Conservation (phyloP, 2,329 filamentous ascomycete species). For the Aspergillus latus region DNA sequence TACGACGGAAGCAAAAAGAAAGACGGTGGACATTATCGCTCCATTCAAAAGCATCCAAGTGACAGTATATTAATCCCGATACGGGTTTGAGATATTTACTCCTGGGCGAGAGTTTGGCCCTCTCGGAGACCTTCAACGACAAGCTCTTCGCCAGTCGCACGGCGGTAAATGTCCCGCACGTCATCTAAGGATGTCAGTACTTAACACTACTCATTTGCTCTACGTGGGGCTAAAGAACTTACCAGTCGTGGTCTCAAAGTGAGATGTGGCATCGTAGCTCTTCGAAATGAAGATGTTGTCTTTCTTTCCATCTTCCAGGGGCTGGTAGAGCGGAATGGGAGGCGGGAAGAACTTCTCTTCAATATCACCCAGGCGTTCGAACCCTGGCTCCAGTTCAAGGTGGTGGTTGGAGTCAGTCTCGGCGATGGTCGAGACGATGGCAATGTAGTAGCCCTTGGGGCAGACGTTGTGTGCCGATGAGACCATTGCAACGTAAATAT, state of each 20-base stretch:
- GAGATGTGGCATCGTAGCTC: constrained; percentile 96
- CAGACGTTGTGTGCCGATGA: constrained; percentile 97
- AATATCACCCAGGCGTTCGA: constrained; percentile 87
- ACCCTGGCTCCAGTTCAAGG: constrained; percentile 86
- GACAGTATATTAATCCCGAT: constrained; percentile 28
- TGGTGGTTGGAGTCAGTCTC: constrained; percentile 92
- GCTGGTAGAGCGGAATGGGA: constrained; percentile 92
- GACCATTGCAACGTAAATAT: constrained; percentile 96
- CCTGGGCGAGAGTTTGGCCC: constrained; percentile 50
- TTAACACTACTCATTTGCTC: not conserved
- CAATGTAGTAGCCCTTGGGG: constrained; percentile 98
- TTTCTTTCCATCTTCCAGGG: constrained; percentile 73
- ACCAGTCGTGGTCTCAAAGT: constrained; percentile 88
- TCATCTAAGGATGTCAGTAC: constrained; percentile 65
- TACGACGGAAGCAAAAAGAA: constrained; percentile 20
- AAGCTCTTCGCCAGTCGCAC: constrained; percentile 79
- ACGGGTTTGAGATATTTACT: constrained; percentile 27
- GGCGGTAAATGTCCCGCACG: constrained; percentile 87
- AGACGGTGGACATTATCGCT: constrained; percentile 31
- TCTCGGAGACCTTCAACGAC: constrained; percentile 85
- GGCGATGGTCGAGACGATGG: constrained; percentile 96
- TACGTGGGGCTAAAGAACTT: constrained; percentile 23
- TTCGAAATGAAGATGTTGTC: constrained; percentile 98
- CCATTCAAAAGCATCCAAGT: constrained; percentile 29
- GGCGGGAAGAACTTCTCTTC: constrained; percentile 97